Evolutionary conservation across 768 basidiomycete species (phyloP), one percentile per base, ranked within the genome.

Genomic region (Lyophyllum decastes): DNA sequence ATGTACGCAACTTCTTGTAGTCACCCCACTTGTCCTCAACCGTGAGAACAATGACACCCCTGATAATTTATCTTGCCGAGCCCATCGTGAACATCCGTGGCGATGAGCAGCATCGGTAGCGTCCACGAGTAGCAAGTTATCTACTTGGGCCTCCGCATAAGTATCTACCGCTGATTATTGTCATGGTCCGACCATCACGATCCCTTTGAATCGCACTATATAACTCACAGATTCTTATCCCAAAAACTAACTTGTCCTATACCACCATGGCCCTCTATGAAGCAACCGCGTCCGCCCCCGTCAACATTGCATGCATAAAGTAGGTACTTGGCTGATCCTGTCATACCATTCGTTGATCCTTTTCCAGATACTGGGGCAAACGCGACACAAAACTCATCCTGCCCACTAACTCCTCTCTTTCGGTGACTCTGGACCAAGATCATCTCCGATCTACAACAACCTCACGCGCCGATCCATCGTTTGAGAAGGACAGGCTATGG

Each of bases 221-320:
- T 40, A 59, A 35, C 38, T 38, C 49, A 50, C 53, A 34, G 49
- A 55, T 58, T 40, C 26, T 61, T 61, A 57, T 57, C 55, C 54
- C 46, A 30, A 48, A 17, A 14, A 19, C 26, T 25, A 54, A 53
- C 61, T 66, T 66, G 52, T 54, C 58, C 57, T 64, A 54, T 53
- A 52, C 68, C 65, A 66, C 61, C 72, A 88, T 88, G 86, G 64
- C 84, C 59, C 65, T 85, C 64, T 87, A 84, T 78, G 86, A 93
- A 77, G 94, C 94, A 8, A 97, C 95, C 14, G 86, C 87, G 0
- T 91, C 94, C 60, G 95, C 95, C 0, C 95, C 95, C 3, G 94
- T 98, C 57, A 98, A 98, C 75, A 98, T 98, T 67, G 95, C 95
- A n/a, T 92, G 90, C 70, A 97, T 98, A 76, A 98, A 98, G 95